Percentiles rank a stretch among this genome's conserved stretches.
Evolutionary conservation across 1,284 basidiomycete genomes (phyloP).

Genomic region (Grifola frondosa): DNA sequence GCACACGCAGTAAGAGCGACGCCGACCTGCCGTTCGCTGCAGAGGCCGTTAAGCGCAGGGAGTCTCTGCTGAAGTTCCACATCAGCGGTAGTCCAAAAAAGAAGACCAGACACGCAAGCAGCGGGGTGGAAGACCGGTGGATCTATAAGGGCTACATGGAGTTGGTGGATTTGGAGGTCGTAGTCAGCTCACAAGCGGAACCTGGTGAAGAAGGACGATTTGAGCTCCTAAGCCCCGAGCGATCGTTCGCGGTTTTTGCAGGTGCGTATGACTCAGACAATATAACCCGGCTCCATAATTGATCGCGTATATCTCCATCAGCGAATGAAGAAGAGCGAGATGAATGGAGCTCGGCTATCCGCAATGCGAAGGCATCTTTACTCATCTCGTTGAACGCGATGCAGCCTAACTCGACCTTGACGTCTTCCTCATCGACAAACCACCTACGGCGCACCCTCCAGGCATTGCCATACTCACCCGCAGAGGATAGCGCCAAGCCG

Average conservation of each 20-base stretch:
- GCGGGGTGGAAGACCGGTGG: conserved; percentile 58
- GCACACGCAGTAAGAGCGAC: conserved; percentile 61
- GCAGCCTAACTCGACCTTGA: conserved; percentile 76
- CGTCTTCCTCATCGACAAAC: conserved; percentile 69
- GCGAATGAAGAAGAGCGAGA: conserved; percentile 59
- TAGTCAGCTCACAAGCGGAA: conserved; percentile 53
- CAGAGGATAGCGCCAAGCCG: conserved; percentile 42
- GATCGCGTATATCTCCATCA: conserved; percentile 24
- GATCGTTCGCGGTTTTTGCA: conserved; percentile 75
- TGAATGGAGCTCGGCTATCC: conserved; percentile 69
- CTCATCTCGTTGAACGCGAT: conserved; percentile 65
- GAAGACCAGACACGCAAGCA: conserved; percentile 41
- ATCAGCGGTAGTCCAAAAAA: conserved; percentile 32
- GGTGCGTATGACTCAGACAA: conserved; percentile 42
- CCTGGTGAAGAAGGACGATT: conserved; percentile 53
- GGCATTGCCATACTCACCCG: conserved; percentile 66
- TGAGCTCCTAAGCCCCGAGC: conserved; percentile 74
- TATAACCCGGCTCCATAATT: not conserved
- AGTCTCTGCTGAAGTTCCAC: conserved; percentile 26
- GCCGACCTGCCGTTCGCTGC: conserved; percentile 41
- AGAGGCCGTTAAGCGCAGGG: conserved; percentile 18
- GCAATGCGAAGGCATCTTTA: conserved; percentile 71
- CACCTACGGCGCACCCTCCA: conserved; percentile 71
- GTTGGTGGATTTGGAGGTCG: conserved; percentile 76
- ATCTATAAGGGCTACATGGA: conserved; percentile 66